These are phyloP conservation scores for Pythium rishiriense DNA, from an alignment of 352 stramenopile genomes.

Conservation along the genomic window DNA sequence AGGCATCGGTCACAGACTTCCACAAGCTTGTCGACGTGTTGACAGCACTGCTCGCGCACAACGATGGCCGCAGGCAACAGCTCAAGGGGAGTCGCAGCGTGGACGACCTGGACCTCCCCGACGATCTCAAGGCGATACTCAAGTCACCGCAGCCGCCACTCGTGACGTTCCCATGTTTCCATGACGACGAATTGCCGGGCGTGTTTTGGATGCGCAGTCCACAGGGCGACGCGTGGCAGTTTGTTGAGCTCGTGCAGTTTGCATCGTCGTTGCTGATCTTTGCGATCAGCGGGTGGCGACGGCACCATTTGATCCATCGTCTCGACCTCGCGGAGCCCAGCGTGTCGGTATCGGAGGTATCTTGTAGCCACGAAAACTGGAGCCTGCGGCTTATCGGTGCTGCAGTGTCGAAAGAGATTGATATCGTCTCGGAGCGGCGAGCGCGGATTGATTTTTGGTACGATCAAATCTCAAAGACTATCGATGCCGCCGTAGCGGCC, in stretches of 20 bases:
- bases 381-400: slow-evolving; percentile 34
- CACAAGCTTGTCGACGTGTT: slow-evolving; percentile 1
- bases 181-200: slow-evolving; percentile 48
- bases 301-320: slow-evolving; percentile 27
- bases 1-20: background rate
- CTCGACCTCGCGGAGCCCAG: slow-evolving; percentile 27
- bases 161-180: slow-evolving; percentile 41
- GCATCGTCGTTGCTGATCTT: slow-evolving; percentile 41
- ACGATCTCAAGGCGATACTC: slow-evolving; percentile 27
- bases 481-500: slow-evolving; percentile 29
- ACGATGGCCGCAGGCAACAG: slow-evolving; percentile 25
- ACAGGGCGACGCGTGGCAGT: slow-evolving; percentile 21
- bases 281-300: slow-evolving; percentile 40
- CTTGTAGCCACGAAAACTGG: slow-evolving; percentile 39
- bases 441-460: slow-evolving; percentile 61
- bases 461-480: slow-evolving; percentile 49
- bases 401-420: slow-evolving; percentile 5
- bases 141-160: slow-evolving; percentile 13
- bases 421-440: slow-evolving; percentile 42
- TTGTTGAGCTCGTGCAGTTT: slow-evolving; percentile 46
- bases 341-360: slow-evolving; percentile 22
- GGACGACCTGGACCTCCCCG: slow-evolving; percentile 29
- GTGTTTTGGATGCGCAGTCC: slow-evolving; percentile 39
- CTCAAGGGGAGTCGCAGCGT: slow-evolving; percentile 28
- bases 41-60: slow-evolving; percentile 7